Conservation (phyloP, 768 basidiomycete genomes). For the Trametes sanguinea region DNA sequence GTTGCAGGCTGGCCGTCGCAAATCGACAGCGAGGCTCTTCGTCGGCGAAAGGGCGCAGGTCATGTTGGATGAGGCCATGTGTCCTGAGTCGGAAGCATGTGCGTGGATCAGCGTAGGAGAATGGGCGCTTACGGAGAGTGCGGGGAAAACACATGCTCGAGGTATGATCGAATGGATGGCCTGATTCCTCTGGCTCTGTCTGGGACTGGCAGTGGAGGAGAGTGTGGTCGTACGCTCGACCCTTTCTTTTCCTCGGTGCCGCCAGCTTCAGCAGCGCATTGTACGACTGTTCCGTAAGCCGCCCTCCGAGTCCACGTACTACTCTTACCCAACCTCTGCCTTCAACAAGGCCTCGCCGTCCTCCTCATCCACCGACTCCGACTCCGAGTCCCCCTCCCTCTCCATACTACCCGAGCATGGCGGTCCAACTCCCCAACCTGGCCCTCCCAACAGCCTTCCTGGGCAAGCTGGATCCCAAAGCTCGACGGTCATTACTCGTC, state of each 20-base stretch:
- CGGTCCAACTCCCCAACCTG: conserved; percentile 13
- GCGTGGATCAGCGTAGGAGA: neutral
- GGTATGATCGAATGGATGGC: conserved; percentile 1
- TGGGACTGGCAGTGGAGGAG: too few species aligned
- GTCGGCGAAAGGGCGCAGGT: too few species aligned
- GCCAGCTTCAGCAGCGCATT: neutral
- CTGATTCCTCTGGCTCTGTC: neutral
- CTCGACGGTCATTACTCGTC: conserved; percentile 40
- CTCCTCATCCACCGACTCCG: neutral
- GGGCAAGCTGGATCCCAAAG: conserved; percentile 9
- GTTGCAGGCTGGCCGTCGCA: too few species aligned
- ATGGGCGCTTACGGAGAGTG: conserved; percentile 2
- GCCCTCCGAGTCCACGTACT: neutral
- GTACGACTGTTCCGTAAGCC: neutral
- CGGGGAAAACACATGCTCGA: conserved; percentile 15
- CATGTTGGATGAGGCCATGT: too few species aligned
- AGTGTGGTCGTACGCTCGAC: neutral
- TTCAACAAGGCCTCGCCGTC: neutral
- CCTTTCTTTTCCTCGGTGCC: neutral
- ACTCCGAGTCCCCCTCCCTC: neutral
- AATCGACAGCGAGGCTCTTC: too few species aligned
- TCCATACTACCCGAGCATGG: neutral
- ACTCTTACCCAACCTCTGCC: neutral
- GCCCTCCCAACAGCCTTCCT: conserved; percentile 3
- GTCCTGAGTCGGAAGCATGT: too few species aligned